Percentiles rank a stretch among this genome's conserved stretches.
Conservation (phyloP, 352 stramenopile genomes). For the Halophytophthora polymorphica region DNA sequence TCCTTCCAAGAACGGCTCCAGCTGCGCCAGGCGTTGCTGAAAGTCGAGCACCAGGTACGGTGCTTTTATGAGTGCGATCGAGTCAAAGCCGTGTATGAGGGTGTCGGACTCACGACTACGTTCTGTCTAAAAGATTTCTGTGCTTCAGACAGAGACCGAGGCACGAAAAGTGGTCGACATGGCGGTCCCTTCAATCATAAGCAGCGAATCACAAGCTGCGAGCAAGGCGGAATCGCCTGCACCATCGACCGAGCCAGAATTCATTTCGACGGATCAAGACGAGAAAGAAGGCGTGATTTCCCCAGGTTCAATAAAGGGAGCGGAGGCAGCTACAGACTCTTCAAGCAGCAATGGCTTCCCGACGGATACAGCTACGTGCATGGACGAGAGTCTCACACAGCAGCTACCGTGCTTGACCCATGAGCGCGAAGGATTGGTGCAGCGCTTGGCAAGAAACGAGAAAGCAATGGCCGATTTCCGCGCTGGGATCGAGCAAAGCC, state of each 20-base stretch:
- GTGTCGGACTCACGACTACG: constrained; percentile 7
- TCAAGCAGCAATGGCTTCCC: neutral
- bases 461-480: constrained; percentile 62
- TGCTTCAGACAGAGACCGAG: too few relatives aligned
- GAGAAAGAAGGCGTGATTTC: too few relatives aligned
- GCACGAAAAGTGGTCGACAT: too few relatives aligned
- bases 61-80: neutral
- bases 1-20: constrained; percentile 87
- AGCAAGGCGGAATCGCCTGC: too few relatives aligned
- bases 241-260: too few relatives aligned
- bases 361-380: neutral
- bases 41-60: constrained; percentile 73
- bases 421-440: constrained; percentile 17
- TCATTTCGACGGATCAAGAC: too few relatives aligned
- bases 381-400: neutral
- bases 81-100: neutral
- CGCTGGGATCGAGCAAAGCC: constrained; percentile 40
- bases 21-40: constrained; percentile 68
- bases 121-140: neutral
- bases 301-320: too few relatives aligned
- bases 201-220: too few relatives aligned
- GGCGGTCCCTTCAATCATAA: too few relatives aligned
- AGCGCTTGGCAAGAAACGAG: constrained; percentile 31
- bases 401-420: constrained; percentile 1
- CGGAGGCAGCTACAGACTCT: too few relatives aligned